Base-by-base conservation (phyloP, 345 rosid genomes). In the Pseudoturritis turrita region DNA sequence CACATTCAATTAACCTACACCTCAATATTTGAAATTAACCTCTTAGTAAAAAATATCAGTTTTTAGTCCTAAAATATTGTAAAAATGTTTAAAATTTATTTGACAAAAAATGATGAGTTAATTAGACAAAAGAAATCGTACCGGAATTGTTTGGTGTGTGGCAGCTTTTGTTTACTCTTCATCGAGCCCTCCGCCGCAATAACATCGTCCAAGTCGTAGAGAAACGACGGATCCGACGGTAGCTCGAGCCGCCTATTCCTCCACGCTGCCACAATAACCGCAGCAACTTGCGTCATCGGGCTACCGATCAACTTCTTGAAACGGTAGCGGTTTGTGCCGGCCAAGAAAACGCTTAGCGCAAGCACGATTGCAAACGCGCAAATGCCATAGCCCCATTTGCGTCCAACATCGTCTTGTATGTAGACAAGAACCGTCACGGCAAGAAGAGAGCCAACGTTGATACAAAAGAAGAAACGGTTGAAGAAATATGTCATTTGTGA, bases 381-480 rank as follows among this genome's bases (percentile, higher is more conserved):
- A 35, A 87, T 73, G 0, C 99, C 99, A 49, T 95, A 95, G 0
- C 99, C 99, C 93, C 95, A 95, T 53, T 80, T 78, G 40, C 99
- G 85, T 3, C 99, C 99, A 26, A 85, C 11, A 49, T 89, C 75
- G 73, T 95, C 99, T 71, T 91, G 96, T 66, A 95, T 86, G 83
- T 95, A 95, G 25, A 95, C 93, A 40, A 95, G 93, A 7, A 95
- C 54, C 8, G 99, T 87, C 37, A 95, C 97, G 1, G 99, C 97
- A 8, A 58, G 61, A 4, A 95, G 89, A 10, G 97, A 82, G 3
- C 99, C 99, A 22, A 91, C 67, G 80, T 81, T 95, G 61, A 95
- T 95, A 35, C 89, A 79, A 81, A 95, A 95, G 77, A 91, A 95
- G 89, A 95, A 91, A 87, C 99, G 93, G 67, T 86, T 87, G 80